Evolutionary conservation across 208 protist genomes (phyloP).

Genomic region (Kentomonas sorsogonicus): DNA sequence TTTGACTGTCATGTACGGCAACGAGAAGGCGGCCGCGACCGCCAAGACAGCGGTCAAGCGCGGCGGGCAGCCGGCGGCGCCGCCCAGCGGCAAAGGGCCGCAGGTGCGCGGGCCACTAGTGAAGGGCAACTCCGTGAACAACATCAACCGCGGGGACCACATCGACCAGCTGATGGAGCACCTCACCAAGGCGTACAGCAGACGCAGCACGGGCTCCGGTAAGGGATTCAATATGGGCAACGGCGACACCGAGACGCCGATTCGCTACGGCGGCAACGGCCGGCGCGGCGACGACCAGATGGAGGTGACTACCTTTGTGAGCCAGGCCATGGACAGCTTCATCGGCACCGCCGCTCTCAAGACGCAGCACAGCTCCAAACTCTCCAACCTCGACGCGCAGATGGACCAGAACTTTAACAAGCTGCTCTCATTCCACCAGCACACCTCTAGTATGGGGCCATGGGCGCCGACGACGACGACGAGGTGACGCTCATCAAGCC

Average conservation of each 20-base stretch:
- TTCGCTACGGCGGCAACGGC: slow-evolving; percentile 8
- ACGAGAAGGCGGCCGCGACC: not conserved
- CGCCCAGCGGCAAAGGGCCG: slow-evolving; percentile 4
- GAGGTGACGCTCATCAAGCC: slow-evolving; percentile 25
- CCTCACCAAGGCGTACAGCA: slow-evolving; percentile 27
- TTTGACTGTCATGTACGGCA: slow-evolving; percentile 34
- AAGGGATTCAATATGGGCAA: slow-evolving; percentile 9
- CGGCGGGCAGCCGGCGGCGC: not conserved
- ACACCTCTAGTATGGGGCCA: slow-evolving; percentile 14
- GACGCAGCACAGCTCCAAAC: slow-evolving; percentile 28
- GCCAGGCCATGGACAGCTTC: slow-evolving; percentile 35
- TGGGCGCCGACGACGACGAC: slow-evolving; percentile 4
- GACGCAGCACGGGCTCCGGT: slow-evolving; percentile 13
- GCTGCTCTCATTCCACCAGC: slow-evolving; percentile 28
- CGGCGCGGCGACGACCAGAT: slow-evolving; percentile 6
- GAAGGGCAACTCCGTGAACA: slow-evolving; percentile 14
- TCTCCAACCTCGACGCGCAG: slow-evolving; percentile 31
- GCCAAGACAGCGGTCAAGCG: not conserved
- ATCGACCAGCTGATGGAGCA: slow-evolving; percentile 32
- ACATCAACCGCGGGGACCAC: slow-evolving; percentile 15
- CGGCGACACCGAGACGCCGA: slow-evolving; percentile 15
- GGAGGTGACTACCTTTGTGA: slow-evolving; percentile 36
- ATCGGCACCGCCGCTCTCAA: slow-evolving; percentile 14
- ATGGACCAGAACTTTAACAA: slow-evolving; percentile 35
- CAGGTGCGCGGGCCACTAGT: slow-evolving; percentile 18